Evolutionary conservation across 2,329 filamentous ascomycete species (phyloP), one percentile per base, ranked within the genome.

Genomic region (Pestalotiopsis sp.): DNA sequence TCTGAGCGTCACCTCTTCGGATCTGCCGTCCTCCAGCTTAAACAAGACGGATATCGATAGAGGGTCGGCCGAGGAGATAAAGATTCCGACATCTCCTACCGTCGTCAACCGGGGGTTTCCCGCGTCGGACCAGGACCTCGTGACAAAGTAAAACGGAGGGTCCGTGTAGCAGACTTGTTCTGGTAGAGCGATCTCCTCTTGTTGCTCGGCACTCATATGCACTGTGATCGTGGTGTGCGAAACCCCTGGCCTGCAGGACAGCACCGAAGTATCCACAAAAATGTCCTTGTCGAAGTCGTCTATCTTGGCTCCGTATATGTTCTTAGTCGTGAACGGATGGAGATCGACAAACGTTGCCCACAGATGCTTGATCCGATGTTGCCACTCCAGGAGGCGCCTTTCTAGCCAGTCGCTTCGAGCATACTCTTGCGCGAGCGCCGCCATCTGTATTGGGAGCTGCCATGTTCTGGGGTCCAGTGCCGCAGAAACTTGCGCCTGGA

Each of bases 231-330:
- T 59, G 23, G 23, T 62, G 17, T 62, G 36, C 59, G 59, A 27
- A 2, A 9, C 31, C 27, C 5, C 2, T 13, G 59, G 25, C 27
- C 1, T 38, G 12, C 23, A 27, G 4, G 7, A 38, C 9, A 62
- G 59, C 12, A 62, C 12, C 17, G 27, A 31, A 31, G 25, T 62
- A 13, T 62, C 9, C 12, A 62, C 59, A 23, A 62, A 62, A 2
- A 62, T 62, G 17, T 62, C 59, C 23, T 62, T 62, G 17, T 62
- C 59, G 9, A 27, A 62, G n/a, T 62, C 59, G 27, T 31, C 59
- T 2, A 62, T 2, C 12, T 62, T 62, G 4, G 59, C 59, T 2
- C 25, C 31, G 14, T n/a, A 62, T 1, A 62, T 20, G 1, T 20
- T 6, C 9, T 62, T 62, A 7, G 13, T 62, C 4, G 23, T 36